These are phyloP conservation scores for Piedraia hortae DNA, from an alignment of 2,329 filamentous ascomycete species.

Conservation along the genomic window DNA sequence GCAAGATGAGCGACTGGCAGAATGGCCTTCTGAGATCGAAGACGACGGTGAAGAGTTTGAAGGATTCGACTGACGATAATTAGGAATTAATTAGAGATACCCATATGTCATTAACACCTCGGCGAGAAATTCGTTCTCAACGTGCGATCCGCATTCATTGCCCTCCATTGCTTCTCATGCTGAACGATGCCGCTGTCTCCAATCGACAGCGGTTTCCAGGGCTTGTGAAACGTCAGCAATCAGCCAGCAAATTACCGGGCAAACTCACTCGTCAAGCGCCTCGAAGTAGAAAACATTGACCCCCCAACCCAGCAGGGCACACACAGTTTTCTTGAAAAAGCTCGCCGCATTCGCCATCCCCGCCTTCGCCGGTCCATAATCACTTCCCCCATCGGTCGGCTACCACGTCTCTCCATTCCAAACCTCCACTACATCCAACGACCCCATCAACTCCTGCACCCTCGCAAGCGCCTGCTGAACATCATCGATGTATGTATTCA, in stretches of 20 bases:
- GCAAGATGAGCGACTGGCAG: slow-evolving; percentile 44
- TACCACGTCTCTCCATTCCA: slow-evolving; percentile 44
- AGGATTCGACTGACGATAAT: slow-evolving; percentile 1
- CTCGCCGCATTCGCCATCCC: slow-evolving; percentile 28
- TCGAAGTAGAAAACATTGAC: slow-evolving; percentile 47
- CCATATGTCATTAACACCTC: not conserved
- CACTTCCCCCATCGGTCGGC: slow-evolving; percentile 32
- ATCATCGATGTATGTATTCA: slow-evolving; percentile 37
- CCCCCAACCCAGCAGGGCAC: slow-evolving; percentile 35
- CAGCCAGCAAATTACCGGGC: not conserved
- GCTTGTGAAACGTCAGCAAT: too few relatives aligned
- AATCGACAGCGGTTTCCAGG: slow-evolving; percentile 35
- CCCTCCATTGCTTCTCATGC: slow-evolving; percentile 43
- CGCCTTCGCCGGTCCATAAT: slow-evolving; percentile 34
- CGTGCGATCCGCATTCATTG: slow-evolving; percentile 31
- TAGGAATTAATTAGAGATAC: not conserved
- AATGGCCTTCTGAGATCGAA: slow-evolving; percentile 24
- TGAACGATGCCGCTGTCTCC: slow-evolving; percentile 33
- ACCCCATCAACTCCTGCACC: slow-evolving; percentile 26
- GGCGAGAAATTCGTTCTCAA: slow-evolving; percentile 22
- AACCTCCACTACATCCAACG: slow-evolving; percentile 28
- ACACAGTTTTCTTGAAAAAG: slow-evolving; percentile 36
- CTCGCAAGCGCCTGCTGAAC: slow-evolving; percentile 30
- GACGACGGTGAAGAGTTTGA: slow-evolving; percentile 15
- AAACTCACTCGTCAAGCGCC: slow-evolving; percentile 37